phyloP scores from a whole-genome alignment of 768 basidiomycete genomes.

The Hericium rajendrae region DNA sequence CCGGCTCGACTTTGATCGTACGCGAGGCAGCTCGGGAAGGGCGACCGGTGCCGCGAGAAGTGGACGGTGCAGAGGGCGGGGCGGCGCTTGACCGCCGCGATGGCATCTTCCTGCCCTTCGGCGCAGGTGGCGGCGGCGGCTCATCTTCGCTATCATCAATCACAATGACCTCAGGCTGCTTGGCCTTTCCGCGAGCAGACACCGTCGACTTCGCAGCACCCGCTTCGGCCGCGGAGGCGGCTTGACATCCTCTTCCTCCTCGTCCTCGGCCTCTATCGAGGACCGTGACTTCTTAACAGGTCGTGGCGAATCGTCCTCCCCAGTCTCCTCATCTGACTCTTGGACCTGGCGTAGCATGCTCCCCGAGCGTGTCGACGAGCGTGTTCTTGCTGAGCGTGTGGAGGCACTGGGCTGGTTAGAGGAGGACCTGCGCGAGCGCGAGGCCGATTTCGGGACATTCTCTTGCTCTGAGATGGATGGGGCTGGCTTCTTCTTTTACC shows the following conservation, averaged over 20 bases:
- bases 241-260: conserved; percentile 11
- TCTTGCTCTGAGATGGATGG: conserved; percentile 5
- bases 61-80: background rate
- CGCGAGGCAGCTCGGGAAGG: conserved; percentile 6
- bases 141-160: conserved; percentile 3
- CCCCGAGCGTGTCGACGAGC: background rate
- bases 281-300: conserved; percentile 9
- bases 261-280: conserved; percentile 6
- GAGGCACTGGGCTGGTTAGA: conserved; percentile 3
- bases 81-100: background rate
- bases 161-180: background rate
- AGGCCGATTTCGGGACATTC: background rate
- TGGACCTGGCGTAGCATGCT: background rate
- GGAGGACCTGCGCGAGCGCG: conserved; percentile 9
- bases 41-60: conserved; percentile 10
- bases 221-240: conserved; percentile 1
- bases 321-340: conserved; percentile 4
- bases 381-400: background rate
- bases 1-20: conserved; percentile 6
- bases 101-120: conserved; percentile 2
- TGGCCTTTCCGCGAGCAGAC: background rate
- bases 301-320: conserved; percentile 6
- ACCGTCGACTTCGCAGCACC: background rate
- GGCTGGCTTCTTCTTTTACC: background rate
- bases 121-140: background rate